Evolutionary conservation across 2,329 filamentous ascomycete genomes (phyloP), one percentile per base, ranked within the genome.

Genomic region (Alternaria dauci): DNA sequence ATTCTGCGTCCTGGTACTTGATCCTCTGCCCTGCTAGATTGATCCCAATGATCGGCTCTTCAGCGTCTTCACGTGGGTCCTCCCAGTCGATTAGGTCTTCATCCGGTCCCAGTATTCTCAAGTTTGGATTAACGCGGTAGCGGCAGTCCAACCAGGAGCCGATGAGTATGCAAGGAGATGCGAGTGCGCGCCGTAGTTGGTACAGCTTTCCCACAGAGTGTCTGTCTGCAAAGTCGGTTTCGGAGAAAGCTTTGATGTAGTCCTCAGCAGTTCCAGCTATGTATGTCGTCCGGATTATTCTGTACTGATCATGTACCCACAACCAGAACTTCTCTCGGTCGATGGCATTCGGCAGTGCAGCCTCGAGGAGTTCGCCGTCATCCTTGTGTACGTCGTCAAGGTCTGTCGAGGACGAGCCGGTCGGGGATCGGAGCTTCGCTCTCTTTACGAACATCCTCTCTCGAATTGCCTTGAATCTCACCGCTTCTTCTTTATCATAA

Each of bases 1-100:
- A 3, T 0, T 1, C 7, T 9, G 1, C 9, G 11, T 42, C 20
- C 20, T 9, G 9, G 20, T 2, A 16, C 3, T 3, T 2, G 11
- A 42, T 42, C 11, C 2, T 42, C 39, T 23, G 4, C 25, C 39
- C 11, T n/a, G 11, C 39, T 11, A 42, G 6, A 7, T 25, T 23
- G 20, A 25, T 5, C 9, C 20, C 39, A 7, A 42, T 23, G 14
- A 42, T 23, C 1, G 18, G 18, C 1, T 42, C 39, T 11, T 4
- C 7, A 20, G 39, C 39, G 20, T 25, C 0, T 16, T 42, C 20
- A 25, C 39, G 20, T 14, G 20, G 8, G 39, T 42, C 20, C 0
- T 12, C 5, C 39, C 39, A 42, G 39, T 42, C 3, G 38, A 41
- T 1, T 20, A 11, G n/a, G 3, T 41, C 38, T 9, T 23, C 18